Conservation (phyloP, 441 rosid species). For the Flueggea neowawraea region DNA sequence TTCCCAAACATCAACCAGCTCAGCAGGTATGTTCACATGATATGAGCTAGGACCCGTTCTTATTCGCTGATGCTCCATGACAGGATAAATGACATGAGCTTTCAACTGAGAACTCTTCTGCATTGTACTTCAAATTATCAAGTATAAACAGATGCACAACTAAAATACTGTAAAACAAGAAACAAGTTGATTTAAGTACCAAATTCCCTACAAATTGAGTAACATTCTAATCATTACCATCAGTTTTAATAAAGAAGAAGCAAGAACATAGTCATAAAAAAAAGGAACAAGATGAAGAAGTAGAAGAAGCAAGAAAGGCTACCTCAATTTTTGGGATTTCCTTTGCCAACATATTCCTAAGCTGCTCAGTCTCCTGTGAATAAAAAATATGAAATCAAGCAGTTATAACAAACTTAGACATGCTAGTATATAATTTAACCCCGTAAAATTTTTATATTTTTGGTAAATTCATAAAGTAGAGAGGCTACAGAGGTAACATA, state of each 20-base stretch:
- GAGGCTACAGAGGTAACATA: too few relatives aligned
- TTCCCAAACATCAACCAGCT: constrained; percentile 51
- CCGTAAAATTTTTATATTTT: too few relatives aligned
- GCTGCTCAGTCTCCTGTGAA: constrained; percentile 46
- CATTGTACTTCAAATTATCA: constrained; percentile 36
- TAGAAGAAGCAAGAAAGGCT: too few relatives aligned
- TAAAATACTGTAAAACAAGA: not conserved
- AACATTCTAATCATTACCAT: too few relatives aligned
- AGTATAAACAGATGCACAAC: constrained; percentile 16
- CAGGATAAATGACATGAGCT: constrained; percentile 25
- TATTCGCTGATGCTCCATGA: constrained; percentile 31
- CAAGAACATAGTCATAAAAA: not conserved
- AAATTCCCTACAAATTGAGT: too few relatives aligned
- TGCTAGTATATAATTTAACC: too few relatives aligned
- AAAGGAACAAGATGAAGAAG: not conserved
- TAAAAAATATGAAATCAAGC: constrained; percentile 15
- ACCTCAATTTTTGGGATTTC: constrained; percentile 61
- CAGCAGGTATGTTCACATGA: constrained; percentile 29
- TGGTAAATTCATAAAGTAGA: too few relatives aligned
- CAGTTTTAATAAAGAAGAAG: not conserved
- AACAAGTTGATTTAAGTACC: not conserved
- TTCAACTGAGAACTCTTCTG: constrained; percentile 37
- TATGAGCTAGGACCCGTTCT: constrained; percentile 19
- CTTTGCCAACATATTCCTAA: constrained; percentile 37
- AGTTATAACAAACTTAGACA: not conserved